Base-by-base conservation (phyloP, 306 rosid species). In the Myrica gale region DNA sequence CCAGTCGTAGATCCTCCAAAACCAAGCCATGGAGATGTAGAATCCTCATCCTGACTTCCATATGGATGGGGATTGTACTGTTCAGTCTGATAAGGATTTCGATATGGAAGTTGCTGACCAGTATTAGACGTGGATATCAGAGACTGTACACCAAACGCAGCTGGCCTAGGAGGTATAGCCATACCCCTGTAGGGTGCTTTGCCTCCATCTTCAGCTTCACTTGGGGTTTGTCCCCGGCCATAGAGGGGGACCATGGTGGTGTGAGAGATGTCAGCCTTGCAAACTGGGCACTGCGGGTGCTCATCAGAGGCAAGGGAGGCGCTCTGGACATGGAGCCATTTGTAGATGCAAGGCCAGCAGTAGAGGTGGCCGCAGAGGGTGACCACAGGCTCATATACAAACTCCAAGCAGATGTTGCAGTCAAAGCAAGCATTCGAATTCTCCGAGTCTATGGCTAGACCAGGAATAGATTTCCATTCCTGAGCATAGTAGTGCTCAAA, bases 271-370 rank as follows among this genome's bases (percentile, higher is more conserved):
- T 85, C 85, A 52, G 90, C 93, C 83, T 92, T 92, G 83, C 99
- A 96, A 69, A 96, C 98, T 12, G 99, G 98, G 83, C 99, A 96
- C 68, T 85, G 97, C 10, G 96, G 96, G 63, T 69, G 94, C 84
- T 92, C 97, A 44, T 89, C 92, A 1, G 87, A 72, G 67, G 86
- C 89, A 44, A 90, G 96, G 68, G 96, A 85, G 74, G 88, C 88
- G 66, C 92, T 89, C 78, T 90, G 98, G 76, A 92, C 83, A 58
- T 81, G 87, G 13, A 92, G 97, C 98, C 97, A 92, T 78, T 86
- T 84, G 86, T 92, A 96, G 88, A 96, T 92, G 87, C 99, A 96
- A 37, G 96, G 89, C 98, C 99, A 96, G 84, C 99, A 96, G 79
- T 87, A 96, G 47, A 96, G 93, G 84, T 96, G 99, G 60, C 99